phyloP scores from a whole-genome alignment of 2,329 filamentous ascomycete genomes.

The Monosporascus sp. region DNA sequence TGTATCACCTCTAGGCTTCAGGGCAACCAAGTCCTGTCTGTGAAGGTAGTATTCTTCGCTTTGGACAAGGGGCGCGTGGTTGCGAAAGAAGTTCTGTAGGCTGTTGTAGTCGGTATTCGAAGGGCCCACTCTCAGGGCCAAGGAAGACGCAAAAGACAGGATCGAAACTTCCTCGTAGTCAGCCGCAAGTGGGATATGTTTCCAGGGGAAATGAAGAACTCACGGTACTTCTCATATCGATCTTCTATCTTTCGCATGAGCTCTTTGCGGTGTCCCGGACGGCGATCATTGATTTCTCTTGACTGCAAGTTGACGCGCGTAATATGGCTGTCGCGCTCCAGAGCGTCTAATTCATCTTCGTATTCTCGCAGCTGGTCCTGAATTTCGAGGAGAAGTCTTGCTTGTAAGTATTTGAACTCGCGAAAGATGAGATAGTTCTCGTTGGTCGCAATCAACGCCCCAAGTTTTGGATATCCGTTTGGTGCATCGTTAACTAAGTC shows the following conservation, averaged over 20 bases:
- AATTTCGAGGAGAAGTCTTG: conserved; percentile 6
- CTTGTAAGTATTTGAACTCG: conserved; percentile 9
- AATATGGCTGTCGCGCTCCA: neutral
- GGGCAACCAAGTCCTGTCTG: conserved; percentile 3
- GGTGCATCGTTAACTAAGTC: neutral
- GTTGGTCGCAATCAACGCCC: conserved; percentile 1
- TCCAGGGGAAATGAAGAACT: neutral
- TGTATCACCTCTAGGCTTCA: conserved; percentile 2
- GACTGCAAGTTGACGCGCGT: neutral
- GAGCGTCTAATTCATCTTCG: conserved; percentile 1
- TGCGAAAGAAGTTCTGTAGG: conserved; percentile 1
- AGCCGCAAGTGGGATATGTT: neutral
- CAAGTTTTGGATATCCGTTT: conserved; percentile 6
- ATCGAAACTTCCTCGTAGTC: conserved; percentile 1
- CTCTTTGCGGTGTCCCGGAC: neutral
- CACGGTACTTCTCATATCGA: conserved; percentile 8
- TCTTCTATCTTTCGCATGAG: conserved; percentile 6
- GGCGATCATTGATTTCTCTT: neutral
- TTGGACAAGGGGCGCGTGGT: neutral
- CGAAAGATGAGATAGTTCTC: conserved; percentile 6
- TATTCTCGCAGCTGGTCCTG: conserved; percentile 6
- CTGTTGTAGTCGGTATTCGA: conserved; percentile 1
- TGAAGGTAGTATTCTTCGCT: conserved; percentile 1
- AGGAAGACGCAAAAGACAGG: neutral
- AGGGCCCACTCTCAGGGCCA: neutral